These are phyloP conservation scores for Pseudogymnoascus sp. DNA, from an alignment of 2,329 filamentous ascomycete genomes.

Conservation along the genomic window DNA sequence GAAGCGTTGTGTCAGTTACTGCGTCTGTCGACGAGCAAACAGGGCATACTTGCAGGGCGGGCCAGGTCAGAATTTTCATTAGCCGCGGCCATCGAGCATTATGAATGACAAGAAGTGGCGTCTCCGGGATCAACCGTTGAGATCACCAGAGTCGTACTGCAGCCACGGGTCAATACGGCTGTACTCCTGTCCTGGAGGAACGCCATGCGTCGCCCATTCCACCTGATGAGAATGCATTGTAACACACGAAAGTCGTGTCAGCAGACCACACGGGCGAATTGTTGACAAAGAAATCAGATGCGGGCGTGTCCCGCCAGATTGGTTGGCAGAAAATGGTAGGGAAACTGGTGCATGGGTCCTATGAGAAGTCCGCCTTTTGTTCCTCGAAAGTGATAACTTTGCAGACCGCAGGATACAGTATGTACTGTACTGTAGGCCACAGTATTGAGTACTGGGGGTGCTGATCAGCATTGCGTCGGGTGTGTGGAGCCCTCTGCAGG, in stretches of 20 bases:
- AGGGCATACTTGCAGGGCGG: neutral
- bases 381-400: neutral
- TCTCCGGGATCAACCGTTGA: neutral
- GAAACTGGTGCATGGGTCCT: neutral
- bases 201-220: neutral
- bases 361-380: neutral
- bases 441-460: neutral
- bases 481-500: neutral
- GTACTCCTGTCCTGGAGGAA: neutral
- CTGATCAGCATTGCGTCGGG: neutral
- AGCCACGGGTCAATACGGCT: neutral
- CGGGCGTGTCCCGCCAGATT: neutral
- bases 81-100: neutral
- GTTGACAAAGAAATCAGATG: neutral
- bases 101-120: neutral
- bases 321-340: neutral
- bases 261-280: neutral
- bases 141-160: neutral
- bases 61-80: conserved; percentile 1
- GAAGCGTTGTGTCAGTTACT: neutral
- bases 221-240: neutral
- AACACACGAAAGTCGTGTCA: neutral
- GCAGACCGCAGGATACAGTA: neutral
- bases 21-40: neutral
- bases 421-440: neutral